Conservation (phyloP, 2,329 filamentous ascomycete species). For the Aspergillus neoniger region DNA sequence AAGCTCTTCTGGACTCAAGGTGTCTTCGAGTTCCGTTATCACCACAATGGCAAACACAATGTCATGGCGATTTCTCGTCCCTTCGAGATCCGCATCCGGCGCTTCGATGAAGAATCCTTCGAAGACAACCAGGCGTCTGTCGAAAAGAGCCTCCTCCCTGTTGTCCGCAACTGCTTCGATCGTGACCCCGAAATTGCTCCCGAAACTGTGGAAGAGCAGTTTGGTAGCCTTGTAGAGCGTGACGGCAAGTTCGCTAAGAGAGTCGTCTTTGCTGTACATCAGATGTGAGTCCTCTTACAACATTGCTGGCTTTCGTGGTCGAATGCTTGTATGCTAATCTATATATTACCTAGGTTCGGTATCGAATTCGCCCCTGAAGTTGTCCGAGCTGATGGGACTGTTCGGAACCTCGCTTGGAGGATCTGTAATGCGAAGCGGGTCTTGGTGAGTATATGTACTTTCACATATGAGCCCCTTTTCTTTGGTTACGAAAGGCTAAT, state of each 20-base stretch:
- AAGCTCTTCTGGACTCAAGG: constrained; percentile 97
- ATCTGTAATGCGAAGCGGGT: constrained; percentile 96
- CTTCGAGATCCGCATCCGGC: constrained; percentile 83
- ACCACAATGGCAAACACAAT: constrained; percentile 88
- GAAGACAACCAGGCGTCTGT: constrained; percentile 64
- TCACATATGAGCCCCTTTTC: neutral
- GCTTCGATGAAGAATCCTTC: constrained; percentile 75
- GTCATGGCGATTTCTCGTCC: constrained; percentile 93
- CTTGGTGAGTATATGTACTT: constrained; percentile 61
- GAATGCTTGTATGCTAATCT: constrained; percentile 9
- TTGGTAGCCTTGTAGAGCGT: constrained; percentile 80
- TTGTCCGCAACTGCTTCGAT: constrained; percentile 91
- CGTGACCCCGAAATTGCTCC: constrained; percentile 89
- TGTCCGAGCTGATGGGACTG: constrained; percentile 86
- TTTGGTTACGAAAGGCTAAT: neutral
- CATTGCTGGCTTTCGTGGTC: no score
- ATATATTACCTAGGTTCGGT: constrained; percentile 62
- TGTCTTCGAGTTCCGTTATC: constrained; percentile 95
- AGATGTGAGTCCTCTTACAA: constrained; percentile 64
- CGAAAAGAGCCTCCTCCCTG: constrained; percentile 74
- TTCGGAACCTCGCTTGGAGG: constrained; percentile 88
- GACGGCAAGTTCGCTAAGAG: constrained; percentile 86
- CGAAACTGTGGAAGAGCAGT: constrained; percentile 73
- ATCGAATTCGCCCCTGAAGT: constrained; percentile 93
- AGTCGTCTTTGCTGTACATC: constrained; percentile 89